A percentile compares a stretch with the other conserved stretches of the same genome.
Conservation (phyloP, 2,329 filamentous ascomycete species). For the Claviceps africana region DNA sequence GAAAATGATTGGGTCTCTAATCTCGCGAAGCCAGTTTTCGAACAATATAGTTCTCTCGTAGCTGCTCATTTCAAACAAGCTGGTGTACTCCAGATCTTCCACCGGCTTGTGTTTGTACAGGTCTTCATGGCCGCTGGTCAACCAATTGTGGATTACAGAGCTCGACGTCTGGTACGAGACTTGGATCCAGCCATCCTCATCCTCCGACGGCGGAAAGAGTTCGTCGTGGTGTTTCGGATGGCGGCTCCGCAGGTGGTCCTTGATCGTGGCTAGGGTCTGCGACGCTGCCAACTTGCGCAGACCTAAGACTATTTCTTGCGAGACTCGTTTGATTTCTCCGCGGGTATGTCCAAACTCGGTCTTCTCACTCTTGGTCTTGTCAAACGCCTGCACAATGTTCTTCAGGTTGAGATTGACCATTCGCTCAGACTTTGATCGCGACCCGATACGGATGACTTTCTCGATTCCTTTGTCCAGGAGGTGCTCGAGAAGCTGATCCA, state of each 20-base stretch:
- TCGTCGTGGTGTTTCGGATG: not conserved
- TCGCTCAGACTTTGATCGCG: slow-evolving; percentile 38
- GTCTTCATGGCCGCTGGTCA: not conserved
- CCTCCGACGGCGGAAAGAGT: not conserved
- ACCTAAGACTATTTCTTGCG: not conserved
- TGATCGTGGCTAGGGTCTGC: not conserved
- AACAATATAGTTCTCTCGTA: not conserved
- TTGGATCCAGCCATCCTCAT: not conserved
- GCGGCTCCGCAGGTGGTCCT: not conserved
- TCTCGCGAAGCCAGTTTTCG: not conserved
- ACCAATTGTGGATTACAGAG: not conserved
- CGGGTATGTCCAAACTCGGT: slow-evolving; percentile 11
- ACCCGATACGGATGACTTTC: slow-evolving; percentile 48
- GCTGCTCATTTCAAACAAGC: not conserved
- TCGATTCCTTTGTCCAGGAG: slow-evolving; percentile 32
- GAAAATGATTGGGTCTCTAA: not conserved
- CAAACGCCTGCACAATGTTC: slow-evolving; percentile 15
- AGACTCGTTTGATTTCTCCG: not conserved
- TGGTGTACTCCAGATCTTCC: not conserved
- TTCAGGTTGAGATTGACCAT: slow-evolving; percentile 38
- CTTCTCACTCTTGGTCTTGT: slow-evolving; percentile 27
- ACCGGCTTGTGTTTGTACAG: not conserved
- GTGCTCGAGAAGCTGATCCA: slow-evolving; percentile 47
- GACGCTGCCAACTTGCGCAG: not conserved
- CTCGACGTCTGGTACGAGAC: not conserved